These are phyloP conservation scores for Cystobasidium onofrii DNA, from an alignment of 768 basidiomycete species.

Conservation along the genomic window DNA sequence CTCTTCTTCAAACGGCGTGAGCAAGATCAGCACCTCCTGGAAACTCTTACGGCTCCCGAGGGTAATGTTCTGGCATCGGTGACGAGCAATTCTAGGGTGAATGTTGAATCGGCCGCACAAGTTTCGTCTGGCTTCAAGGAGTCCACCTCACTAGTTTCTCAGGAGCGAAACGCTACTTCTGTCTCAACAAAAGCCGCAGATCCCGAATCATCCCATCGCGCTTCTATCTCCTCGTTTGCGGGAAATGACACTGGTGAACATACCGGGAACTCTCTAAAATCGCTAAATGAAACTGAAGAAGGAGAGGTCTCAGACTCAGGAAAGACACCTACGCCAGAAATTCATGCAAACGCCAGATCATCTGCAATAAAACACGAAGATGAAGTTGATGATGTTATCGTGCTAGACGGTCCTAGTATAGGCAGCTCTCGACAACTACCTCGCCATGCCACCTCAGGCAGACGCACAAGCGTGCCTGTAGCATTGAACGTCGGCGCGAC, in stretches of 20 bases:
- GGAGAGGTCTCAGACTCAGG: background rate
- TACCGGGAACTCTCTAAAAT: no score
- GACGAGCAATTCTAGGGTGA: no score
- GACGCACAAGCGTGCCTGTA: background rate
- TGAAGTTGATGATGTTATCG: background rate
- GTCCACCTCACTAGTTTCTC: no score
- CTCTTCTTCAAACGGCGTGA: conserved; percentile 7
- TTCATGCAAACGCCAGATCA: no score
- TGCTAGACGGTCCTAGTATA: background rate
- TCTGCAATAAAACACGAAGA: background rate
- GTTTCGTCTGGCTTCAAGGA: no score
- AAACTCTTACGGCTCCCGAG: background rate
- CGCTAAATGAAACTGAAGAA: background rate
- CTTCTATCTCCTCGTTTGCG: no score
- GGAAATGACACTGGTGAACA: no score
- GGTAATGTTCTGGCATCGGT: background rate
- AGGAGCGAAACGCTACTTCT: no score
- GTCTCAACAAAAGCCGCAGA: no score
- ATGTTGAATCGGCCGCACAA: background rate
- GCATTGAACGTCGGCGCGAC: background rate
- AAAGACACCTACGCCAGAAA: background rate
- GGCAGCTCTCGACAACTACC: background rate
- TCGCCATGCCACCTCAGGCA: background rate
- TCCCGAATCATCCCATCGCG: no score
- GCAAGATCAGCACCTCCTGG: background rate